Base-by-base conservation (phyloP, 1,139 yeast genomes). In the Geotrichum fermentans region DNA sequence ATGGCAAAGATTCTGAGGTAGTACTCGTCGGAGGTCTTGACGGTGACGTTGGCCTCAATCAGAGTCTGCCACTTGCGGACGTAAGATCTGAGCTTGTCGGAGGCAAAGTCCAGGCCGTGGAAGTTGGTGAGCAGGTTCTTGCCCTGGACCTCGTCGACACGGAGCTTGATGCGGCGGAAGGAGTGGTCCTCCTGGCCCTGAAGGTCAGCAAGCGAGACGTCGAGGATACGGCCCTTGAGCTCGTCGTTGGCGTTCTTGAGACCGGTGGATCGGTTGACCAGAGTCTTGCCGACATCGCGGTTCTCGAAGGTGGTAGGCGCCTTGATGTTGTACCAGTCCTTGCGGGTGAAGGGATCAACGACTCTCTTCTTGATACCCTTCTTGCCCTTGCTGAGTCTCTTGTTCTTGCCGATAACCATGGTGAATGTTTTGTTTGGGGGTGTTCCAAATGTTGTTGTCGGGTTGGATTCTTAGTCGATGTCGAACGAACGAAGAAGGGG, bases 371-470 rank as follows among this genome's bases (percentile, higher is more conserved):
- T 87, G 74, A 84, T 74, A 70, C 95, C 95, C 78, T 86, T 87
- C 88, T 86, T 86, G 74, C 95, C 95, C 80, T 86, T 86, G 77
- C 90, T 83, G 77, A 86, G 79, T 82, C 95, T 83, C 89, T 87
- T 87, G 76, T 87, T 87, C 86, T 87, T 87, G 73, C 95, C 95
- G 75, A 87, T 92, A 81, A 92, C 95, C 95, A 86, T 85, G 56
- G 54, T 61, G 54, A 26, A 38, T 4, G 17, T 16, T 16, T 20
- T n/a, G n/a, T n/a, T n/a, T n/a, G n/a, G n/a, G n/a, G n/a, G n/a
- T n/a, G n/a, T n/a, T n/a, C n/a, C n/a, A n/a, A 14, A 14, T 41
- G n/a, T 17, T 26, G 41, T 4, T 38, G 41, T 6, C 26, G 41
- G 37, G 18, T 21, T 32, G 21, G 38, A 41, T 41, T 20, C 22